Evolutionary conservation across 176 grass and related monocot genomes (phyloP), one percentile per base, ranked within the genome.

Genomic region (Bolboschoenus planiculmis): DNA sequence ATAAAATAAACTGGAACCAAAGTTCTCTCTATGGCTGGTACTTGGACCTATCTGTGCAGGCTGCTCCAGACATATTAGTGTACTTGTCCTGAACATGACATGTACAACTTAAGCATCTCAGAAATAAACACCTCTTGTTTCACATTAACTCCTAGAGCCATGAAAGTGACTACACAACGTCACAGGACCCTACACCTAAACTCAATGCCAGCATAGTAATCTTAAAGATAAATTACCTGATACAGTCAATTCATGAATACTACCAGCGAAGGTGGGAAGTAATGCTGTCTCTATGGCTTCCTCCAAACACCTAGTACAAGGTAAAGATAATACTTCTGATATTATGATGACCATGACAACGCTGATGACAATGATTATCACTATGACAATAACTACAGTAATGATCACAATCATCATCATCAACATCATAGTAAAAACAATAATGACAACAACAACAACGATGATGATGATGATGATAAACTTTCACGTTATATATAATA

Each of bases 271-370:
- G 23, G 76, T 68, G 42, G 87, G 87, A 88, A 85, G 81, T 24
- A 85, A 85, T 30, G 87, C 82, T 81, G 18, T 88, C 75, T 88
- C 87, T 74, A 82, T 82, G 56, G 87, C 87, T 73, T 80, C 82
- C 83, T 88, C 87, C 61, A 88, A 81, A 51, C 82, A 84, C 77
- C 87, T 88, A 67, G 56, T 78, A 24, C n/a, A 53, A 46, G 74
- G 47, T 83, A 62, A 78, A 73, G 42, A 81, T 81, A 42, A 43
- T 27, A 31, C 21, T 23, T 72, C 13, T 34, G 27, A 40, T 70
- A 29, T 26, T 26, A 77, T 62, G 36, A 76, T 71, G 43, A 33
- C 36, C 46, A 39, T 26, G 21, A 76, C 18, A 29, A 20, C 37
- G 20, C 8, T 13, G 36, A 59, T 78, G 60, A 24, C 39, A 18